Conservation (phyloP, 345 rosid genomes). For the Aquilaria sinensis region DNA sequence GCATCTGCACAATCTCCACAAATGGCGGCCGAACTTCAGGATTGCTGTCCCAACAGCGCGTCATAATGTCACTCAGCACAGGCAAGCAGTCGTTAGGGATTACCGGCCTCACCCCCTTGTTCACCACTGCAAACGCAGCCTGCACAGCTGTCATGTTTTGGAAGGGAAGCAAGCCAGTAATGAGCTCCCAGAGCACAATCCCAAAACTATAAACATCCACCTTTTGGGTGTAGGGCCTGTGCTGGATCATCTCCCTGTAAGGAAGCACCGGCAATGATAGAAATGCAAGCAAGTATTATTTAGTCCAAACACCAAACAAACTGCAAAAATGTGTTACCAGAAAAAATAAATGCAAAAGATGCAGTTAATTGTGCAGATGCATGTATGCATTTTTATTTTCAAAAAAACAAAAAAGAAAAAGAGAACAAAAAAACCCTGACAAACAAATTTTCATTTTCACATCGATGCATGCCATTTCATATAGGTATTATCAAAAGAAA, state of each 20-base stretch:
- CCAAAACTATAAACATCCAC: slow-evolving; percentile 59
- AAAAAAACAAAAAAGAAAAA: too few relatives aligned
- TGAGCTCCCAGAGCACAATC: slow-evolving; percentile 51
- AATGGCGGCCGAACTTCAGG: slow-evolving; percentile 39
- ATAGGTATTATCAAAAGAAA: too few relatives aligned
- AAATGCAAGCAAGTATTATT: too few relatives aligned
- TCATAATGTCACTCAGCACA: slow-evolving; percentile 36
- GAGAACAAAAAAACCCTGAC: too few relatives aligned
- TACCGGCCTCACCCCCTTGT: slow-evolving; percentile 33
- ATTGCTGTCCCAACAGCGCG: slow-evolving; percentile 39
- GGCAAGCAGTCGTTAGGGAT: slow-evolving; percentile 36
- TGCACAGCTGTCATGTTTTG: slow-evolving; percentile 37
- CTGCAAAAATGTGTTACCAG: too few relatives aligned
- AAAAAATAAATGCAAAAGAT: neutral
- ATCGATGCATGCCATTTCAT: too few relatives aligned
- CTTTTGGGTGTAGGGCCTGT: slow-evolving; percentile 47
- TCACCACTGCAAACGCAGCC: slow-evolving; percentile 38
- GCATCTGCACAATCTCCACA: slow-evolving; percentile 30
- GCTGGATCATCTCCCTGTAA: slow-evolving; percentile 56
- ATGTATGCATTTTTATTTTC: too few relatives aligned
- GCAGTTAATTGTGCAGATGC: neutral
- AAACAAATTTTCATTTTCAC: too few relatives aligned
- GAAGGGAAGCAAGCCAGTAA: slow-evolving; percentile 37
- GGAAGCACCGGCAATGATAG: neutral
- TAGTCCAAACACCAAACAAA: too few relatives aligned